Base-by-base conservation (phyloP, 176 grass and related monocot genomes). In the Ampelocalamus luodianensis region DNA sequence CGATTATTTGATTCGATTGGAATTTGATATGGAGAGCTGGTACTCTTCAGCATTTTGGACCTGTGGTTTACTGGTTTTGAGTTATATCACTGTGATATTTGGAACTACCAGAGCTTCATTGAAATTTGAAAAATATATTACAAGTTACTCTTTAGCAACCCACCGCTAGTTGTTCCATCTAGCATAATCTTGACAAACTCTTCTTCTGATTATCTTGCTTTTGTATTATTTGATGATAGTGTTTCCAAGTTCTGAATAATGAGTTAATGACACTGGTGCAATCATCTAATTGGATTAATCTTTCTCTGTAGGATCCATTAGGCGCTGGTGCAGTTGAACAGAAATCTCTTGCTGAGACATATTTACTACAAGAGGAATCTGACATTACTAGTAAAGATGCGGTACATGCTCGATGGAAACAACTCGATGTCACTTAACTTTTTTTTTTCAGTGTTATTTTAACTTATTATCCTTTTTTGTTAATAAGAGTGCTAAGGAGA, bases 341-440 rank as follows among this genome's bases (percentile, higher is more conserved):
- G 3, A 2, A 36, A 36, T 36, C 34, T 36, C 34, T 36, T 36
- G 1, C 2, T 36, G 34, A 36, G 34, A 3, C 34, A 36, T 36
- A 36, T 36, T 89, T 91, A 70, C 90, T 99, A 63, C 87, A 91
- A 89, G 89, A 90, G 71, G 60, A 83, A 38, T 64, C 27, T 88
- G 79, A 68, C 59, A 76, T 78, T 86, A 59, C 79, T n/a, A n/a
- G n/a, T 36, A 36, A 36, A 36, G 34, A 36, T 36, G 83, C 11
- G 38, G 82, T 85, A 55, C 43, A 66, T 88, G 65, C 45, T 78
- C 10, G 6, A 39, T 83, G 22, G 14, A 81, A 72, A 61, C 61
- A 83, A 55, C 10, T 71, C n/a, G 51, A 53, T 68, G 27, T 17
- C n/a, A 70, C 64, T 55, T 79, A 70, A 55, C 8, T 80, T 67